Evolutionary conservation across 768 basidiomycete genomes (phyloP), one percentile per base, ranked within the genome.

Genomic region (Pulveroboletus sp.): DNA sequence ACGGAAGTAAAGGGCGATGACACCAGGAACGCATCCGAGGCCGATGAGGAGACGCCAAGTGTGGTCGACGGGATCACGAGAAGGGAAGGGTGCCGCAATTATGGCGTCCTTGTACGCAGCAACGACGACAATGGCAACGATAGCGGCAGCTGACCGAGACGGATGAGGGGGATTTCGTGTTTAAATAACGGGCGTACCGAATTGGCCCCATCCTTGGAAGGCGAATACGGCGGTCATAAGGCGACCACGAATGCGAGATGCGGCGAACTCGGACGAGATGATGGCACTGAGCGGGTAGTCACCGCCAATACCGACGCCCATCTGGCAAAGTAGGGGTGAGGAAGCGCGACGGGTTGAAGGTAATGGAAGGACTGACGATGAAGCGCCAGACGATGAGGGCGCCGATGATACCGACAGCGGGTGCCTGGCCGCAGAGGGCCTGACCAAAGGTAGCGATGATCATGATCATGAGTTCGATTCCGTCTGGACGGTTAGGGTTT

Each of bases 211-310:
- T 21, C 92, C 92, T 57, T 94, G 92, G 43, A 77, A 70, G 0
- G 92, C 83, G 55, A 93, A 94, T 0, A 93, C 89, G 7, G 86
- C 88, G 1, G 86, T 85, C 89, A 95, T 93, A 68, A 95, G 81
- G 21, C 91, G 77, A 40, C 92, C 92, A 57, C 92, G 81, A 41
- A 75, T 81, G 38, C 78, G 78, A 15, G 83, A 86, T 0, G 88
- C 76, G 1, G 92, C 85, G 57, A 93, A 95, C 63, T 95, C 92
- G 30, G 88, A 91, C 3, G 91, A 83, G 60, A 94, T 93, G 60
- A 91, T 85, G 15, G 92, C 86, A 45, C 79, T 82, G 0, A 93
- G 66, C 6, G 92, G 92, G 63, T 94, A 93, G 59, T 94, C 92
- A 15, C 92, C 92, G 5, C 91, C 92, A 15, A 93, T 88, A 6